These are phyloP conservation scores for Claviceps paspali DNA, from an alignment of 2,329 filamentous ascomycete species.

Conservation along the genomic window DNA sequence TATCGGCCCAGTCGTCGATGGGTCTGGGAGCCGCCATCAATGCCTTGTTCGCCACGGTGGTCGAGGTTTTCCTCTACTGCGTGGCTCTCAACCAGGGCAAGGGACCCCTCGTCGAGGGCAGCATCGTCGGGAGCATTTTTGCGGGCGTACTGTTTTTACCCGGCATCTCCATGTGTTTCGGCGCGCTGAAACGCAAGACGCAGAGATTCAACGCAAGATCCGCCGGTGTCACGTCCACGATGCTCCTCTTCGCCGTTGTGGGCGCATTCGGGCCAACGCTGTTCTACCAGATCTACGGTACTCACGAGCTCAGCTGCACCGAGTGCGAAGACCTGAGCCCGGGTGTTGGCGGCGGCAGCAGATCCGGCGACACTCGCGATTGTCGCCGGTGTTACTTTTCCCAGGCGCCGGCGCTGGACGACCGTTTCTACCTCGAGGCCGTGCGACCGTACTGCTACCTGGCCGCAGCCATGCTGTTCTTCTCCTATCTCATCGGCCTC, in stretches of 20 bases:
- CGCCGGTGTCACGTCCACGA: slow-evolving; percentile 91
- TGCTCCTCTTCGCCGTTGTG: slow-evolving; percentile 92
- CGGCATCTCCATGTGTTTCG: slow-evolving; percentile 96
- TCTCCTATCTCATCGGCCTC: slow-evolving; percentile 85
- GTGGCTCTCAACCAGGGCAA: slow-evolving; percentile 88
- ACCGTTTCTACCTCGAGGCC: slow-evolving; percentile 79
- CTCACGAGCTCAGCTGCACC: slow-evolving; percentile 82
- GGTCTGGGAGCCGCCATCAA: slow-evolving; percentile 93
- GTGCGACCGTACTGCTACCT: slow-evolving; percentile 91
- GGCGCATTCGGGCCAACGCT: slow-evolving; percentile 89
- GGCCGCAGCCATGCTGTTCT: slow-evolving; percentile 68
- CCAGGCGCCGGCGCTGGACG: slow-evolving; percentile 67
- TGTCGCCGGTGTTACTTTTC: slow-evolving; percentile 91
- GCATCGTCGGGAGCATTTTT: slow-evolving; percentile 95
- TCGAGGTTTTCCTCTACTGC: slow-evolving; percentile 96
- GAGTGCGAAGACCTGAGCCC: slow-evolving; percentile 36
- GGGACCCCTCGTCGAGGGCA: slow-evolving; percentile 82
- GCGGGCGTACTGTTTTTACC: slow-evolving; percentile 90
- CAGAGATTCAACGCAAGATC: slow-evolving; percentile 96
- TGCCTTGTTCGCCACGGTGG: slow-evolving; percentile 92
- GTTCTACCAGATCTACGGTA: slow-evolving; percentile 98
- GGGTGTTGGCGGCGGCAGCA: slow-evolving; percentile 16
- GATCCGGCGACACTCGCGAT: slow-evolving; percentile 47
- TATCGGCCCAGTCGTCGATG: slow-evolving; percentile 97
- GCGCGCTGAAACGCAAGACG: slow-evolving; percentile 92